Conservation (phyloP, 345 rosid genomes). For the Hibiscus tridactylites region DNA sequence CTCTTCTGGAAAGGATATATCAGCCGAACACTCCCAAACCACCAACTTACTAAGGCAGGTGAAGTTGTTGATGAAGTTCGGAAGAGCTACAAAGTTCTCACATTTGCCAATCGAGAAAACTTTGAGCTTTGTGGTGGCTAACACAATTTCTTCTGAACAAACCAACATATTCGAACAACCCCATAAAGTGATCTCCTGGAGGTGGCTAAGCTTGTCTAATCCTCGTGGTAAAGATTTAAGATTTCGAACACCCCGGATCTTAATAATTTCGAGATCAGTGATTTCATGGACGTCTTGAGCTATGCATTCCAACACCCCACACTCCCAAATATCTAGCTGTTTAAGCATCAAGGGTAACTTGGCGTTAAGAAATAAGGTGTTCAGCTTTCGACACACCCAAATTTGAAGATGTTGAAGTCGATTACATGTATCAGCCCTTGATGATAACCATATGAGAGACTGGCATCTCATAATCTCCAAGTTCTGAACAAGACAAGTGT, state of each 20-base stretch:
- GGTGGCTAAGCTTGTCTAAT: not conserved
- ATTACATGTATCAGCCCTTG: not conserved
- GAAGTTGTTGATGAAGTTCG: not conserved
- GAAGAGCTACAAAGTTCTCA: not conserved
- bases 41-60: not conserved
- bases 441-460: not conserved
- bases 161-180: not conserved
- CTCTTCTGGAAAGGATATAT: not conserved
- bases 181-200: not conserved
- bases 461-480: not conserved
- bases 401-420: not conserved
- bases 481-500: not conserved
- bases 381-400: not conserved
- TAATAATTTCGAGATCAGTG: not conserved
- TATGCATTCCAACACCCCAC: not conserved
- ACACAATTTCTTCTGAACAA: not conserved
- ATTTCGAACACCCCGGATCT: accelerated
- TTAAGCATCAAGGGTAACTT: not conserved
- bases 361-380: not conserved
- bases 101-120: not conserved
- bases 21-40: not conserved
- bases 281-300: not conserved
- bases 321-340: not conserved
- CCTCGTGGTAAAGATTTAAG: not conserved
- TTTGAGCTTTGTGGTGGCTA: not conserved